A percentile compares a stretch with the other conserved stretches of the same genome.
Evolutionary conservation across 2,329 filamentous ascomycete genomes (phyloP).

Genomic region (Emericellopsis cladophorae): DNA sequence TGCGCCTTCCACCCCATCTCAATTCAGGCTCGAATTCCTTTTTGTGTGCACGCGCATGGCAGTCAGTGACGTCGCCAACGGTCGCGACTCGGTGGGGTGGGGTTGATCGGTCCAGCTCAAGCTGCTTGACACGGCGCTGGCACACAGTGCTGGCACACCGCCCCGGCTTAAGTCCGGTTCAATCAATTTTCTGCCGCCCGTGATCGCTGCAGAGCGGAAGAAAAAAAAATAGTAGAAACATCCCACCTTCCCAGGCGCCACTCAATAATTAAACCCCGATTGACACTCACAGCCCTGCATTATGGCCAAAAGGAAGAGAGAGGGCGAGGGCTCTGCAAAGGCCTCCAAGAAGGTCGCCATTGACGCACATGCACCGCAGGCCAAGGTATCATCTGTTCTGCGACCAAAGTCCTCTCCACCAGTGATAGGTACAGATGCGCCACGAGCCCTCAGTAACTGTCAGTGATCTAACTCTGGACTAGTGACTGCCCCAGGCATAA

Average conservation of each 20-base stretch:
- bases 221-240: constrained; percentile 14
- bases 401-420: constrained; percentile 34
- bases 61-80: constrained; percentile 3
- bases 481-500: constrained; percentile 23
- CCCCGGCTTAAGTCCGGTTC: constrained; percentile 3
- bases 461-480: constrained; percentile 2
- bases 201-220: constrained; percentile 3
- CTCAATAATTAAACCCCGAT: constrained; percentile 1
- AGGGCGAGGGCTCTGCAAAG: constrained; percentile 24
- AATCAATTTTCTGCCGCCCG: constrained; percentile 2
- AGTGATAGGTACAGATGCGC: constrained; percentile 31
- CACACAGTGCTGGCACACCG: constrained; percentile 3
- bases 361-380: constrained; percentile 22
- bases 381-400: constrained; percentile 33
- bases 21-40: not conserved
- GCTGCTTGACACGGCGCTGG: not conserved
- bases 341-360: constrained; percentile 40
- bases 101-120: not conserved
- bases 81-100: constrained; percentile 1
- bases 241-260: constrained; percentile 7
- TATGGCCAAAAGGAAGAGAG: constrained; percentile 37
- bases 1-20: no score
- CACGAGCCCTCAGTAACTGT: no score
- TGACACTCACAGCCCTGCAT: not conserved
- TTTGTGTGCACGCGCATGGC: not conserved